Base-by-base conservation (phyloP, 2,329 filamentous ascomycete species). In the Phaeosphaeriaceae sp. region DNA sequence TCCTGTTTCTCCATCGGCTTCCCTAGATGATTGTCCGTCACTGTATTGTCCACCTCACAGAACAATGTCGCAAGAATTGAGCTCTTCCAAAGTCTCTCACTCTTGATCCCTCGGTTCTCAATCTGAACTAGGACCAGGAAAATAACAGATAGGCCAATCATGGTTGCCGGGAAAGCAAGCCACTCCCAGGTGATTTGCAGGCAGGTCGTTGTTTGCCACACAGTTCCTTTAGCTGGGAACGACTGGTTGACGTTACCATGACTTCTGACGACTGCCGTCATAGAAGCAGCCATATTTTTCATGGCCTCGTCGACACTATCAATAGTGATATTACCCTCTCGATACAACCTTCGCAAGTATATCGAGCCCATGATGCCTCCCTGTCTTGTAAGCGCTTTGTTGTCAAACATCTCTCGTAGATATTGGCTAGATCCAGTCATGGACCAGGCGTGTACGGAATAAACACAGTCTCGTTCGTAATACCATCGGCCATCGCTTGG, bases 1-100 rank as follows among this genome's bases (percentile, higher is more conserved):
- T 36, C 15, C 4, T 28, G 15, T 35, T 38, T 49, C 3, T 35
- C 34, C 13, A 38, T 15, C 6, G 30, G 30, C 23, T 34, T 32
- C 26, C 30, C 44, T 33, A 33, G 30, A 5, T 13, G n/a, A n/a
- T 16, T 33, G 12, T n/a, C 15, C 30, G 30, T 33, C 21, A 30
- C 13, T 6, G 37, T 4, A 5, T 29, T 15, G 17, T 56, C 49
- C 11, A 53, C 11, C 16, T 56, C 50, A 18, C 50, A 53, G 29
- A 56, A 56, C 13, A 56, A 40, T 21, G 42, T 26, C 11, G 53
- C 50, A 12, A 56, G 33, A 4, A 53, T 26, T 3, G 45, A 52
- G 42, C 46, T 52, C 32, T 56, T 50, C 42, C 53, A 56, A 13
- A 56, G 36, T 15, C 46, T 30, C 12, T 45, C 49, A 5, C 20